Evolutionary conservation across 1,139 yeast genomes (phyloP).

Genomic region (Candida sp.): DNA sequence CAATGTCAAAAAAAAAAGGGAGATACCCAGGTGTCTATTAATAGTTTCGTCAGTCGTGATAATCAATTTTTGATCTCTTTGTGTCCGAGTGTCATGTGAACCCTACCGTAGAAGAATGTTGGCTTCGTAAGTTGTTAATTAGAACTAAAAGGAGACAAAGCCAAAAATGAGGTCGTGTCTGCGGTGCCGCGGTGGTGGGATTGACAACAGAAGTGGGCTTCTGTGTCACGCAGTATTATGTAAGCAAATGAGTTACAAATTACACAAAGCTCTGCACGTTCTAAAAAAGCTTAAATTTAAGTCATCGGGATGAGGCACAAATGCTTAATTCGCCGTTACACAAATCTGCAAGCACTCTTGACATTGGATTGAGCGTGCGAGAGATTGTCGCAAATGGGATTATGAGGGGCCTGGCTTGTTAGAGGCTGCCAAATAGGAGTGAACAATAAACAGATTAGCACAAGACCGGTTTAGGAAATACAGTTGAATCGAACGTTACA

Average conservation of each 20-base stretch:
- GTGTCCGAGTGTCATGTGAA: background rate
- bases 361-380: too few species aligned
- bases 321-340: background rate
- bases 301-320: background rate
- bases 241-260: background rate
- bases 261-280: background rate
- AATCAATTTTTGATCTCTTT: background rate
- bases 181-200: background rate
- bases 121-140: background rate
- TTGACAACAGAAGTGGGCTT: background rate
- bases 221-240: slow-evolving; percentile 1
- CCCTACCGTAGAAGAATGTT: background rate
- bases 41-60: background rate
- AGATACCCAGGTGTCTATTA: background rate
- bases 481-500: too few species aligned
- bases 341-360: background rate
- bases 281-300: background rate
- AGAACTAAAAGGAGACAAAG: background rate
- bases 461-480: too few species aligned
- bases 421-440: too few species aligned
- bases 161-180: background rate
- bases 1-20: background rate
- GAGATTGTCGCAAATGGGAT: background rate
- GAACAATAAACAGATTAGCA: too few species aligned
- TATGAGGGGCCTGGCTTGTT: too few species aligned